phyloP scores from a whole-genome alignment of 495 filamentous ascomycete species.

The Podospora sp. region DNA sequence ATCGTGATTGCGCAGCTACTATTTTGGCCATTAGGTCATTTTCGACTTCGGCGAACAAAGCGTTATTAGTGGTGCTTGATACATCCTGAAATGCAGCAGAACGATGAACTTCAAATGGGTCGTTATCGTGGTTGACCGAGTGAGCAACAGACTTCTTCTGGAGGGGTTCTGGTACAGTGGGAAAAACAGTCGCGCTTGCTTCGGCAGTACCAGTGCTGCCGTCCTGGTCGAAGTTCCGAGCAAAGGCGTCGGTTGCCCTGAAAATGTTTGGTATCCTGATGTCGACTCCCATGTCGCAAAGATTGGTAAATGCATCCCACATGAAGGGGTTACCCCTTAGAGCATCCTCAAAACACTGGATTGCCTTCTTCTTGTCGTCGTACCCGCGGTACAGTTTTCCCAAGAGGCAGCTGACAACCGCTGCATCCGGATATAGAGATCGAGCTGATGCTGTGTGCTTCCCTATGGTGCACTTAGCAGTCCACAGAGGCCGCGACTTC shows the following conservation, averaged over 20 bases:
- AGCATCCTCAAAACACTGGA: constrained; percentile 81
- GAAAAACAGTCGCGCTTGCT: constrained; percentile 34
- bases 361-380: constrained; percentile 77
- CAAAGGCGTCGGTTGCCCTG: constrained; percentile 60
- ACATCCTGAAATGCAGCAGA: constrained; percentile 41
- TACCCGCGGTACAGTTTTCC: constrained; percentile 85
- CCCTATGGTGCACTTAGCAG: constrained; percentile 70
- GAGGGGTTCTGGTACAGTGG: constrained; percentile 35
- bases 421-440: constrained; percentile 77
- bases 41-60: constrained; percentile 39
- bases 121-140: constrained; percentile 40
- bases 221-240: constrained; percentile 45
- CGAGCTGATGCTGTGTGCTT: constrained; percentile 71
- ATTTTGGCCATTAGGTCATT: constrained; percentile 50
- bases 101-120: constrained; percentile 48
- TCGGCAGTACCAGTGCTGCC: constrained; percentile 18
- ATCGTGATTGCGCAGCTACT: constrained; percentile 40
- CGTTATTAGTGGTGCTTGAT: constrained; percentile 30
- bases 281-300: constrained; percentile 69
- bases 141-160: constrained; percentile 42
- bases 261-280: constrained; percentile 84
- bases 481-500: constrained; percentile 70
- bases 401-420: constrained; percentile 75
- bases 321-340: constrained; percentile 92
- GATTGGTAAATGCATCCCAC: constrained; percentile 93